Conservation (phyloP, 208 protist genomes). For the Angomonas deanei region DNA sequence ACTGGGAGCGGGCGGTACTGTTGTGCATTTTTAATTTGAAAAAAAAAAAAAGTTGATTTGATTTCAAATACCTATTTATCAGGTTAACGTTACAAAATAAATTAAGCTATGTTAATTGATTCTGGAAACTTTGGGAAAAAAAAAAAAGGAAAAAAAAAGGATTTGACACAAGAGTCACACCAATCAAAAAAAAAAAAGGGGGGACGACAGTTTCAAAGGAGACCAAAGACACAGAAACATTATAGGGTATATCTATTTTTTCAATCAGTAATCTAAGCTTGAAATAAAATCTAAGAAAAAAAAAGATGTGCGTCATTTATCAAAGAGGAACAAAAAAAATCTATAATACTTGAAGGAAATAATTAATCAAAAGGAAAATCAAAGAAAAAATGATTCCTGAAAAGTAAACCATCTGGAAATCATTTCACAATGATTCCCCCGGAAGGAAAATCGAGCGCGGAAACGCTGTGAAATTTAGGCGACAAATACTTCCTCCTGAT, state of each 20-base stretch:
- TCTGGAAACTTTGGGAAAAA: neutral
- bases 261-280: no score
- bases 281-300: no score
- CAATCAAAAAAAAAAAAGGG: slow-evolving; percentile 9
- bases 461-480: slow-evolving; percentile 33
- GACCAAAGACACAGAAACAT: slow-evolving; percentile 6
- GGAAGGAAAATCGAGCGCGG: slow-evolving; percentile 43
- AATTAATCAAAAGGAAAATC: neutral
- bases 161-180: neutral
- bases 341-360: neutral
- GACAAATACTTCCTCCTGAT: slow-evolving; percentile 60
- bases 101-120: no score
- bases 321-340: slow-evolving; percentile 1
- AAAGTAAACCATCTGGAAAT: neutral
- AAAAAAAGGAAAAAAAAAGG: neutral
- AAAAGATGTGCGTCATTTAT: no score
- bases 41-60: neutral
- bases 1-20: slow-evolving; percentile 58
- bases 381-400: neutral
- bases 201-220: no score
- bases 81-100: no score
- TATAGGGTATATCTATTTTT: no score
- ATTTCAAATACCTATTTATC: no score
- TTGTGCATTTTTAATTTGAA: slow-evolving; percentile 26
- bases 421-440: neutral